Percentiles rank a stretch among this genome's conserved stretches.
Evolutionary conservation across 305 asterid genomes (phyloP).

Genomic region (Fraxinus paxiana): DNA sequence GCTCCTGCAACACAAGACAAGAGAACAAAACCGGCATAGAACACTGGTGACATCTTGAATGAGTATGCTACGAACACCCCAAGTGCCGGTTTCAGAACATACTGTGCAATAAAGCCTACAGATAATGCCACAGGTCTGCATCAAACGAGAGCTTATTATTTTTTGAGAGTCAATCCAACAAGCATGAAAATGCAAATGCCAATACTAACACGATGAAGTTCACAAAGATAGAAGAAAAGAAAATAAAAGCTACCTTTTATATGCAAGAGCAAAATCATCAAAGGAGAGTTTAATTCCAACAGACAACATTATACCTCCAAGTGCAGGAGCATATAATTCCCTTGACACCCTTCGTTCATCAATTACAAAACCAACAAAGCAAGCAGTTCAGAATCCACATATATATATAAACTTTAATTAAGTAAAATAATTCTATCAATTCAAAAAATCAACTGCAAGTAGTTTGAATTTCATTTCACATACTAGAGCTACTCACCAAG

Average conservation of each 20-base stretch:
- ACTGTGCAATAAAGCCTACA: slow-evolving; percentile 75
- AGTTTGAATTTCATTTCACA: background rate
- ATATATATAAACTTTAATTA: background rate
- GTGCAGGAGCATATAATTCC: slow-evolving; percentile 94
- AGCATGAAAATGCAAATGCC: background rate
- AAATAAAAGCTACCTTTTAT: slow-evolving; percentile 51
- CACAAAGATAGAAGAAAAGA: background rate
- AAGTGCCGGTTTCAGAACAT: slow-evolving; percentile 64
- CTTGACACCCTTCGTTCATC: slow-evolving; percentile 90
- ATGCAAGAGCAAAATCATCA: slow-evolving; percentile 83
- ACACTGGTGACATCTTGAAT: slow-evolving; percentile 67
- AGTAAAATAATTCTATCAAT: background rate
- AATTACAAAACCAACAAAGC: slow-evolving; percentile 34
- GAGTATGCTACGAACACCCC: slow-evolving; percentile 76
- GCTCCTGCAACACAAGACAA: slow-evolving; percentile 93
- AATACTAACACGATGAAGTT: background rate
- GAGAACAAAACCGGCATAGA: slow-evolving; percentile 83
- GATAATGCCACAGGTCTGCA: slow-evolving; percentile 77
- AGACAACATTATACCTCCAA: slow-evolving; percentile 94
- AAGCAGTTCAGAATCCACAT: background rate
- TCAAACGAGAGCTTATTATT: background rate
- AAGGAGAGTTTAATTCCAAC: slow-evolving; percentile 81
- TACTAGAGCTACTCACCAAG: slow-evolving; percentile 50
- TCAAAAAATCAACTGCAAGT: background rate
- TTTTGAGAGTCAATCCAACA: background rate